Evolutionary conservation across 2,329 filamentous ascomycete species (phyloP), one percentile per base, ranked within the genome.

Genomic region (Epichloe gansuensis): DNA sequence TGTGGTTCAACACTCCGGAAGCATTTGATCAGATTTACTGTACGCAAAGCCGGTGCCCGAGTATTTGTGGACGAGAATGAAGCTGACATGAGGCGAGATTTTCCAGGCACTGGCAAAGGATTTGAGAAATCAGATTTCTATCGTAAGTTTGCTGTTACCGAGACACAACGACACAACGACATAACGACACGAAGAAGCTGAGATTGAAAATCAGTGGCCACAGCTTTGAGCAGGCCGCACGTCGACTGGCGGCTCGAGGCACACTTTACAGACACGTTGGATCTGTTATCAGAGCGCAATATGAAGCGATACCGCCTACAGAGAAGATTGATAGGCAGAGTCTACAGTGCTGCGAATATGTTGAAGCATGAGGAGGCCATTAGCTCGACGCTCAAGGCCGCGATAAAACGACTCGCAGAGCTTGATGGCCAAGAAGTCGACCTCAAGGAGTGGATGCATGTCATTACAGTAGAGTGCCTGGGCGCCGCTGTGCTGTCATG

Each of bases 391-490:
- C 57, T 77, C 6, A 53, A 61, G 3, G 59, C 60, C 0, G 67
- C 63, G 1, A 55, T 75, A 1, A 53, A 63, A 3, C 69, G 66
- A 28, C 57, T 79, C 0, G 62, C 59, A 4, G 52, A 54, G 0
- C 59, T 76, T 1, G 46, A 67, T 0, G 73, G 72, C 0, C 58
- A 61, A 1, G 65, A 71, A 31, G 59, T 78, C 4, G 73, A 78
- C 52, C 59, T 79, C 17, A 74, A 73, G 49, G 72, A 76, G 51
- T 79, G 76, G 76, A 78, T 78, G 75, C 76, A 79, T 61, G 77
- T 79, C 52, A 65, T 77, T 17, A 71, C 69, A 1, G 74, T 79
- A 34, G 76, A 79, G 55, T 76, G 72, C 23, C 69, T 79, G 2
- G 71, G 73, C 0, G 74, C 74, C 1, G 61, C 71, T 2, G 75